Base-by-base conservation (phyloP, 306 rosid species). In the Ammopiptanthus mongolicus region DNA sequence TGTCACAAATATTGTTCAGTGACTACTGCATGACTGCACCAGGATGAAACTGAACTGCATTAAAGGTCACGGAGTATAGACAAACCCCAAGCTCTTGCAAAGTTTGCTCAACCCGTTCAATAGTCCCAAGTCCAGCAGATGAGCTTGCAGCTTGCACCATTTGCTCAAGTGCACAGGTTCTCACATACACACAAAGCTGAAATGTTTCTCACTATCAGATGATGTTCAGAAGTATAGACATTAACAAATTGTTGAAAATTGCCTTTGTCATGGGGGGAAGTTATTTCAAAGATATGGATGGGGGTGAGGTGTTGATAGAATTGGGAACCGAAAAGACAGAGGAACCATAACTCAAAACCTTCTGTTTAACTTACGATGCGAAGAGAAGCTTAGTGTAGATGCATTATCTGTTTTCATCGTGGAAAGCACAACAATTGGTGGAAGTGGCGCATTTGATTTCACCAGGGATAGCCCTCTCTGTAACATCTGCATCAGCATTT, bases 31-130 rank as follows among this genome's bases (percentile, higher is more conserved):
- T 36, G 44, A 65, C 53, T 51, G 17, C 39, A 55, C 51, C 63
- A 73, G 42, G 22, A 17, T 62, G 36, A 14, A 23, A 70, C 21
- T 18, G 47, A 48, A 21, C 36, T 60, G 78, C 56, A 17, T 42
- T 21, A 53, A 81, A 69, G 52, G 51, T 71, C 62, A 69, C 65
- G 46, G 62, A 74, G 41, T 41, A 44, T 13, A 29, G 73, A 87
- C 97, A 83, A 81, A 96, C 99, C 96, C 93, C 93, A 72, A 96
- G 97, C 59, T 96, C 99, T 86, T 90, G 99, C 79, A 96, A 82
- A 74, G 92, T 96, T 88, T 96, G 99, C 77, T 96, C 99, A 33
- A 96, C 92, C 71, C 99, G 88, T 85, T 96, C 92, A 87, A 92
- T 86, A 62, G 98, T 92, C 79, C 98, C 83, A 76, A 92, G 90